phyloP scores from a whole-genome alignment of 208 protist species.

The Crithidia mellificae region DNA sequence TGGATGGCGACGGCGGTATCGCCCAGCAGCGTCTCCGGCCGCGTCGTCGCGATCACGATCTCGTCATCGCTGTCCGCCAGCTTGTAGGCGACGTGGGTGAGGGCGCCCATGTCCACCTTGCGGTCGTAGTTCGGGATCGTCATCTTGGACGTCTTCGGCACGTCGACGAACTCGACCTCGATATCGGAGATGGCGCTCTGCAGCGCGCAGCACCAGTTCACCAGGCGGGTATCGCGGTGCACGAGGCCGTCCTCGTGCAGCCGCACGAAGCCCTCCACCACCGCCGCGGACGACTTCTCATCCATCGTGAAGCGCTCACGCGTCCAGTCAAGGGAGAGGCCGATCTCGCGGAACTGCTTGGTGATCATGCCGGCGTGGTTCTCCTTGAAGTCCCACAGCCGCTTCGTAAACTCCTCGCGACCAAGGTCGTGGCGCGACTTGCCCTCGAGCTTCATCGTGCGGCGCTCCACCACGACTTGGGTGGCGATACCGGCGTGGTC shows the following conservation, averaged over 20 bases:
- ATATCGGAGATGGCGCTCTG: constrained; percentile 99
- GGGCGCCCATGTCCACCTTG: constrained; percentile 94
- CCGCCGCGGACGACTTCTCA: constrained; percentile 87
- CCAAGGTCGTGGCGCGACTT: constrained; percentile 96
- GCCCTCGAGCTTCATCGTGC: constrained; percentile 86
- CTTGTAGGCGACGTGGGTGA: constrained; percentile 97
- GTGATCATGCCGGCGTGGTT: constrained; percentile 95
- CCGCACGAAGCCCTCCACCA: constrained; percentile 96
- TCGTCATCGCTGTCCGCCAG: constrained; percentile 82
- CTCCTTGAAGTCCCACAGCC: constrained; percentile 98
- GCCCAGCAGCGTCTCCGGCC: constrained; percentile 99
- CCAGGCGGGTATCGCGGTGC: constrained; percentile 96
- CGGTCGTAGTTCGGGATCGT: constrained; percentile 90
- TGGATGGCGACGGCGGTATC: constrained; percentile 99
- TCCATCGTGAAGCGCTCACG: constrained; percentile 99
- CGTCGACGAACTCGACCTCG: constrained; percentile 97
- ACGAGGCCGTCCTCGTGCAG: constrained; percentile 97
- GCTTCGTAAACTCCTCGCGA: constrained; percentile 96
- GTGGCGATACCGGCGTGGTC: constrained; percentile 99
- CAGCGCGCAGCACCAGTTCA: constrained; percentile 99
- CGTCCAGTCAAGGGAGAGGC: constrained; percentile 98
- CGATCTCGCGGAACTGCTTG: constrained; percentile 95
- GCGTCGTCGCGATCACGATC: constrained; percentile 97
- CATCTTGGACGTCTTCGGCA: constrained; percentile 77
- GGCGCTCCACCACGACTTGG: constrained; percentile 99